A percentile compares a stretch with the other conserved stretches of the same genome.
Conservation (phyloP, 2,329 filamentous ascomycete species). For the Scedosporium apiospermum region DNA sequence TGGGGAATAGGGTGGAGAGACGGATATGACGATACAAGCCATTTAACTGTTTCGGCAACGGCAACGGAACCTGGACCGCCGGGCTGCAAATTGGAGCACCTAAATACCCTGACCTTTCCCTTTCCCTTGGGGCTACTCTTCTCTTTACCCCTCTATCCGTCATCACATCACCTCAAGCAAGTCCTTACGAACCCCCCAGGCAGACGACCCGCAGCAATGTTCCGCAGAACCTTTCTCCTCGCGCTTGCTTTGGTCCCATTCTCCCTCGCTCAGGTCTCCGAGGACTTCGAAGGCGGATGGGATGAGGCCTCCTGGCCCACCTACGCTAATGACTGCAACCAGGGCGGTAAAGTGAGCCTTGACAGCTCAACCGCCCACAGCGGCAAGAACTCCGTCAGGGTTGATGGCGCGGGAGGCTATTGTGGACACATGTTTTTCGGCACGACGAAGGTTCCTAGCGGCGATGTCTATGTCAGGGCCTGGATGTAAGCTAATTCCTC, state of each 20-base stretch:
- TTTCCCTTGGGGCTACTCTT: no score
- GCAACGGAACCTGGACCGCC: no score
- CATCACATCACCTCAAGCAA: no score
- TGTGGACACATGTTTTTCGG: slow-evolving; percentile 54
- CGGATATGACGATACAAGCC: no score
- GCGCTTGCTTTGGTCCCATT: slow-evolving; percentile 36
- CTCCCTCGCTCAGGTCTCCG: slow-evolving; percentile 41
- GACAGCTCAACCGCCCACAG: slow-evolving; percentile 47
- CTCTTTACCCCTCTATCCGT: no score
- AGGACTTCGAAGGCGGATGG: slow-evolving; percentile 50
- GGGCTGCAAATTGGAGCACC: no score
- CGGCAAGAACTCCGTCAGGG: slow-evolving; percentile 44
- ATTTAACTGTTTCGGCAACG: no score
- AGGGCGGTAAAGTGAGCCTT: slow-evolving; percentile 46
- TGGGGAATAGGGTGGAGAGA: no score
- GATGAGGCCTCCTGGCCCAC: slow-evolving; percentile 47
- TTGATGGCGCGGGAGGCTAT: slow-evolving; percentile 42
- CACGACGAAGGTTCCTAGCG: slow-evolving; percentile 43
- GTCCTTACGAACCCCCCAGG: no score
- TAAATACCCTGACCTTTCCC: no score
- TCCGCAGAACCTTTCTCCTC: slow-evolving; percentile 31
- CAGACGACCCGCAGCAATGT: slow-evolving; percentile 3
- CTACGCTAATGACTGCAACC: slow-evolving; percentile 50
- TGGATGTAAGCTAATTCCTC: slow-evolving; percentile 38
- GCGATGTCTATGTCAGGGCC: slow-evolving; percentile 46